Evolutionary conservation across 2,329 filamentous ascomycete species (phyloP).

Genomic region (Fusarium kyushuense): DNA sequence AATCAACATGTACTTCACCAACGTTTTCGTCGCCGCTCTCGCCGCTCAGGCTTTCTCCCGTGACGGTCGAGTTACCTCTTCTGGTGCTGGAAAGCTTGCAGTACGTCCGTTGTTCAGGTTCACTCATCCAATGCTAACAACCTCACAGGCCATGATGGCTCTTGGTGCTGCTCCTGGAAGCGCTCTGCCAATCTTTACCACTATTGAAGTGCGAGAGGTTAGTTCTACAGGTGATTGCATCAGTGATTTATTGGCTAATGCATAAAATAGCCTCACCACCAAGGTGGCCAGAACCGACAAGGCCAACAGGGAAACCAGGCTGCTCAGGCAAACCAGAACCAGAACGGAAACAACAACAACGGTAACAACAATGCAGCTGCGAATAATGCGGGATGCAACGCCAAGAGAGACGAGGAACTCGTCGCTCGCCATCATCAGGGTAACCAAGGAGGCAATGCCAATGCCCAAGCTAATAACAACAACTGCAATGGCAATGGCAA

Average conservation of each 20-base stretch:
- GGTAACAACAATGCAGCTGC: constrained; percentile 1
- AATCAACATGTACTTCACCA: constrained; percentile 32
- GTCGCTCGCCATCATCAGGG: constrained; percentile 21
- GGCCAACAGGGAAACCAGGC: not conserved
- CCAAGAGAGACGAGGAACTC: constrained; percentile 16
- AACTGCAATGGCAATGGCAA: not conserved
- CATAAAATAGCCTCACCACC: constrained; percentile 11
- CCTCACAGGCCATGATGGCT: constrained; percentile 19
- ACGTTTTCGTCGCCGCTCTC: constrained; percentile 21
- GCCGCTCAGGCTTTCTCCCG: constrained; percentile 28
- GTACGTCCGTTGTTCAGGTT: not conserved
- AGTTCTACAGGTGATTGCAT: fast-evolving
- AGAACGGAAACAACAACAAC: constrained; percentile 9
- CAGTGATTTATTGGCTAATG: not conserved
- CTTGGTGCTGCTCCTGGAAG: constrained; percentile 20
- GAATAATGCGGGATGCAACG: constrained; percentile 9
- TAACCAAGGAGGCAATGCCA: constrained; percentile 2
- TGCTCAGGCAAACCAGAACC: constrained; percentile 5
- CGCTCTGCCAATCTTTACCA: constrained; percentile 20
- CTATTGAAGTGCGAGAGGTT: constrained; percentile 8
- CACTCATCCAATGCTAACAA: not conserved
- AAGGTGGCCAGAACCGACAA: constrained; percentile 5
- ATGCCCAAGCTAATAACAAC: not conserved
- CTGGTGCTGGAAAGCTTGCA: constrained; percentile 4
- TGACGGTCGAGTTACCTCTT: not conserved